Percentiles rank a stretch among this genome's conserved stretches.
These are phyloP conservation scores for Salix exigua DNA, from an alignment of 345 rosid species.

Conservation along the genomic window DNA sequence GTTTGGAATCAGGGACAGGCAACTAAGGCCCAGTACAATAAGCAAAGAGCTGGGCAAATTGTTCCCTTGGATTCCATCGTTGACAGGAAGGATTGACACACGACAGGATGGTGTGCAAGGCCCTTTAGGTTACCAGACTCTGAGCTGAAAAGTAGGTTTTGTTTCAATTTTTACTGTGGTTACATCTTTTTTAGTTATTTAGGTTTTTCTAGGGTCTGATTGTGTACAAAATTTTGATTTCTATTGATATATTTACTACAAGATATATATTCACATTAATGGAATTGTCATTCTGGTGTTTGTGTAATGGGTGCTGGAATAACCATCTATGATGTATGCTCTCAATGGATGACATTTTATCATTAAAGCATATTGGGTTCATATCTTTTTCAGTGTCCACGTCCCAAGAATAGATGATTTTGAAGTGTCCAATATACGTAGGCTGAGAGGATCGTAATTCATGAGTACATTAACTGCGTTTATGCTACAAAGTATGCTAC, in stretches of 20 bases:
- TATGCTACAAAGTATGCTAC: no score
- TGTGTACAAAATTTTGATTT: constrained; percentile 12
- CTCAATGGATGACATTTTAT: no score
- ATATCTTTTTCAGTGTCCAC: not conserved
- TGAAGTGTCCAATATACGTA: no score
- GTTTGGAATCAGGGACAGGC: constrained; percentile 71
- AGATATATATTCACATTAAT: not conserved
- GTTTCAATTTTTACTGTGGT: constrained; percentile 6
- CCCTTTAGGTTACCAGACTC: constrained; percentile 79
- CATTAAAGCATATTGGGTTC: not conserved
- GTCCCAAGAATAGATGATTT: not conserved
- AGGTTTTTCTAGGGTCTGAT: constrained; percentile 10
- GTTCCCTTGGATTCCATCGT: constrained; percentile 90
- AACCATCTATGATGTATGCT: not conserved
- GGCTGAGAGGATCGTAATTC: no score
- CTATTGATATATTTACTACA: not conserved
- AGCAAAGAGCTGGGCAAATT: constrained; percentile 76
- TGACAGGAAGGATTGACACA: constrained; percentile 51
- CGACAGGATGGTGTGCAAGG: constrained; percentile 63
- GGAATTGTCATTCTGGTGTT: not conserved
- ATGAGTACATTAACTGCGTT: no score
- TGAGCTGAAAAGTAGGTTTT: constrained; percentile 46
- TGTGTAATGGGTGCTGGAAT: constrained; percentile 2
- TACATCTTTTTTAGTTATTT: not conserved
- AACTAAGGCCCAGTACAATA: constrained; percentile 43